Evolutionary conservation across 345 rosid species (phyloP).

Genomic region (Theobroma cacao): DNA sequence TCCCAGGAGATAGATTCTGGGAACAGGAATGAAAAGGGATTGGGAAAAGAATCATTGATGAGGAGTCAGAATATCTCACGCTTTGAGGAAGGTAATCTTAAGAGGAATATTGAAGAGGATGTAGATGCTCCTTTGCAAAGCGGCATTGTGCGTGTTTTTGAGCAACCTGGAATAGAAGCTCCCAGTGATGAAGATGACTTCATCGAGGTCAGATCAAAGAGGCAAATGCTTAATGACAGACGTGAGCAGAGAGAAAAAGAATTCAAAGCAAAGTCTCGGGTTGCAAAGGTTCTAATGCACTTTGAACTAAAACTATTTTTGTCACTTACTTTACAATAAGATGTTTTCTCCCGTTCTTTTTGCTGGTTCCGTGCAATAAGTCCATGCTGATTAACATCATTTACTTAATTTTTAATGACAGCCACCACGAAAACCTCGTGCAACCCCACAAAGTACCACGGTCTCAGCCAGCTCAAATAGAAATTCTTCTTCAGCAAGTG

Average conservation of each 20-base stretch:
- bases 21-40: slow-evolving; percentile 44
- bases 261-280: slow-evolving; percentile 80
- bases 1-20: slow-evolving; percentile 42
- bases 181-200: slow-evolving; percentile 95
- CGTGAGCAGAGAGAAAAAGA: slow-evolving; percentile 98
- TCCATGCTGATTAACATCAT: slow-evolving; percentile 4
- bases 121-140: slow-evolving; percentile 77
- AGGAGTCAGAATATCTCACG: slow-evolving; percentile 41
- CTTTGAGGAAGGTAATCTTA: slow-evolving; percentile 45
- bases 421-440: slow-evolving; percentile 57
- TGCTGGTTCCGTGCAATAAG: slow-evolving; percentile 1
- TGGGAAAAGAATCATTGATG: slow-evolving; percentile 43
- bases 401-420: slow-evolving; percentile 37
- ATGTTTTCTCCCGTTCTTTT: neutral
- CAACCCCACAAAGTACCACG: slow-evolving; percentile 36
- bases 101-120: slow-evolving; percentile 49
- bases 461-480: slow-evolving; percentile 42
- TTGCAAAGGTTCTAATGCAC: slow-evolving; percentile 59
- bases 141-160: slow-evolving; percentile 69
- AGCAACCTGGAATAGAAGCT: slow-evolving; percentile 91
- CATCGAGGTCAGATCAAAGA: slow-evolving; percentile 97
- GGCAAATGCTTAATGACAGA: slow-evolving; percentile 94
- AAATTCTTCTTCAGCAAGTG: slow-evolving; percentile 36
- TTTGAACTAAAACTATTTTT: neutral
- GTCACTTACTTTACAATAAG: neutral